phyloP scores from a whole-genome alignment of 768 basidiomycete species.

The Lentinula boryana region DNA sequence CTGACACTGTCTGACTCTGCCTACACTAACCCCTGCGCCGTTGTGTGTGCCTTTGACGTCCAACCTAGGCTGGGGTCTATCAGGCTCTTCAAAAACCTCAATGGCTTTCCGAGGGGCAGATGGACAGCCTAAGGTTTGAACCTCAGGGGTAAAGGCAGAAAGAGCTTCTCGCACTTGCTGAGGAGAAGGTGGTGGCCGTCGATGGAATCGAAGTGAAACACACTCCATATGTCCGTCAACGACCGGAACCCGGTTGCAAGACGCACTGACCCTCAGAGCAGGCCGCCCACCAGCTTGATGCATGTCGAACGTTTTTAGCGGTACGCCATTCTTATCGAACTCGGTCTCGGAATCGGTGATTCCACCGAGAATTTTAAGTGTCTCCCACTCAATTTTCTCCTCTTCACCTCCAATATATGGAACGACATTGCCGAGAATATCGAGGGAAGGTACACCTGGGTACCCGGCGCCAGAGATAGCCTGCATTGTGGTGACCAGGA shows the following conservation, averaged over 20 bases:
- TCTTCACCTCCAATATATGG: conserved; percentile 93
- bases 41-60: conserved; percentile 80
- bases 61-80: conserved; percentile 90
- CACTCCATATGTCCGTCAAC: conserved; percentile 93
- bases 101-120: conserved; percentile 82
- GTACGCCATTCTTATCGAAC: conserved; percentile 23
- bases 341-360: conserved; percentile 43
- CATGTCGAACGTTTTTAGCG: conserved; percentile 69
- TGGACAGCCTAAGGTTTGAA: conserved; percentile 71
- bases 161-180: conserved; percentile 87
- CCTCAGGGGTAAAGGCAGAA: conserved; percentile 65
- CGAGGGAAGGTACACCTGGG: conserved; percentile 84
- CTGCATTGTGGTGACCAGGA: conserved; percentile 94
- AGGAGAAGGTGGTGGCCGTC: conserved; percentile 75
- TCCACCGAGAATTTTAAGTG: conserved; percentile 92
- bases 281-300: conserved; percentile 44
- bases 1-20: conserved; percentile 82
- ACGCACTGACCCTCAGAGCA: conserved; percentile 85
- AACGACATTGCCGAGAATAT: conserved; percentile 94
- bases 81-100: conserved; percentile 87
- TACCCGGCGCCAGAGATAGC: conserved; percentile 98
- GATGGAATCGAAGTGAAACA: conserved; percentile 79
- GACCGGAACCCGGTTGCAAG: conserved; percentile 93
- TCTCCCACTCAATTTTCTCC: conserved; percentile 99
- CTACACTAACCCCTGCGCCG: conserved; percentile 89